phyloP scores from a whole-genome alignment of 1,139 yeast species.

The Dujonia santamariae region DNA sequence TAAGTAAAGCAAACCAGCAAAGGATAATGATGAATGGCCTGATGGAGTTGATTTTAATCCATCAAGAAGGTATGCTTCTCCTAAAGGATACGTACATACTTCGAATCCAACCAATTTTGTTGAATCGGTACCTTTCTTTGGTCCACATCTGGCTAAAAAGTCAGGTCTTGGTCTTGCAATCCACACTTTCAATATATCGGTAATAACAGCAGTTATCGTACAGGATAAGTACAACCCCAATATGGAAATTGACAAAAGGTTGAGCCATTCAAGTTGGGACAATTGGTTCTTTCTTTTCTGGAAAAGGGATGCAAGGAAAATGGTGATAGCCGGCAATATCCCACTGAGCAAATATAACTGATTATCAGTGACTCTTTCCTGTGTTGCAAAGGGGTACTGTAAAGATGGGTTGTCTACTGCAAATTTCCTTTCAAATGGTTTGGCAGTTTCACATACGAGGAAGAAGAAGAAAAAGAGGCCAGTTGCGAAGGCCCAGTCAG shows the following conservation, averaged over 20 bases:
- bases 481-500: conserved; percentile 36
- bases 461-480: conserved; percentile 31
- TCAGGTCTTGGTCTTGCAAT: conserved; percentile 49
- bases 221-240: conserved; percentile 53
- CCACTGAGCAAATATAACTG: conserved; percentile 17
- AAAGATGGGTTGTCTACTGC: conserved; percentile 34
- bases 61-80: conserved; percentile 27
- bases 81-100: conserved; percentile 43
- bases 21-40: conserved; percentile 46
- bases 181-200: conserved; percentile 46
- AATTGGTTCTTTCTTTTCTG: conserved; percentile 7
- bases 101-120: conserved; percentile 30
- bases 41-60: conserved; percentile 48
- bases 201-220: conserved; percentile 22
- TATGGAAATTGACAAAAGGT: conserved; percentile 24
- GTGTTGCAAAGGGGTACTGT: conserved; percentile 43
- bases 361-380: conserved; percentile 38
- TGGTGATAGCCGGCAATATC: conserved; percentile 14
- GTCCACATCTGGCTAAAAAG: conserved; percentile 41
- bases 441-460: conserved; percentile 33
- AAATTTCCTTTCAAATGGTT: conserved; percentile 38
- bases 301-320: conserved; percentile 9
- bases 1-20: conserved; percentile 37
- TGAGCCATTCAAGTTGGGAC: conserved; percentile 6
- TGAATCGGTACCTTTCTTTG: conserved; percentile 26